Conservation (phyloP, 1,284 basidiomycete species). For the Cutaneotrichosporon sp. region DNA sequence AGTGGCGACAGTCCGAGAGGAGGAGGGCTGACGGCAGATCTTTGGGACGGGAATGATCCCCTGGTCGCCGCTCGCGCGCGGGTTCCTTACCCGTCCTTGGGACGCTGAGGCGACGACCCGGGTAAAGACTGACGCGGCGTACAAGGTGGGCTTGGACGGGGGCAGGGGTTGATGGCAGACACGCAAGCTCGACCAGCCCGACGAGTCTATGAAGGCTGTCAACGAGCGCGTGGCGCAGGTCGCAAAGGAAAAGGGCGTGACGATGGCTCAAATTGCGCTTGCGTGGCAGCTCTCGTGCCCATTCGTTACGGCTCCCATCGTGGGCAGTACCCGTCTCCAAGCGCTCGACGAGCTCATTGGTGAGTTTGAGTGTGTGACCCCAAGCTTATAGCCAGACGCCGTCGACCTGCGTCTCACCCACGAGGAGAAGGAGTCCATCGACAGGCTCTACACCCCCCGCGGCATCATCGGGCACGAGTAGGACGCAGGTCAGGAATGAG, state of each 20-base stretch:
- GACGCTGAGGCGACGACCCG: conserved; percentile 23
- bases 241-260: conserved; percentile 53
- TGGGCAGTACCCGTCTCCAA: conserved; percentile 37
- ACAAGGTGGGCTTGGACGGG: conserved; percentile 5
- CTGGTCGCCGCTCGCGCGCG: conserved; percentile 41
- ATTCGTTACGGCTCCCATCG: conserved; percentile 39
- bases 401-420: conserved; percentile 46
- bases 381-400: conserved; percentile 1
- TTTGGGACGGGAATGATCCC: conserved; percentile 47
- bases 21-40: conserved; percentile 15
- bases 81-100: conserved; percentile 30
- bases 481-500: too few relatives aligned
- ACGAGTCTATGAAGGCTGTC: conserved; percentile 28
- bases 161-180: background rate
- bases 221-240: conserved; percentile 53
- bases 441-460: conserved; percentile 49
- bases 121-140: conserved; percentile 21
- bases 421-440: conserved; percentile 55
- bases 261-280: conserved; percentile 58
- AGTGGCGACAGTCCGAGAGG: background rate
- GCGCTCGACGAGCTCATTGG: conserved; percentile 37
- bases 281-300: conserved; percentile 52
- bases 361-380: conserved; percentile 10
- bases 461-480: conserved; percentile 6
- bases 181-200: conserved; percentile 2